Evolutionary conservation across 2,329 filamentous ascomycete species (phyloP), one percentile per base, ranked within the genome.

Genomic region (Aspergillus pseudotamarii): DNA sequence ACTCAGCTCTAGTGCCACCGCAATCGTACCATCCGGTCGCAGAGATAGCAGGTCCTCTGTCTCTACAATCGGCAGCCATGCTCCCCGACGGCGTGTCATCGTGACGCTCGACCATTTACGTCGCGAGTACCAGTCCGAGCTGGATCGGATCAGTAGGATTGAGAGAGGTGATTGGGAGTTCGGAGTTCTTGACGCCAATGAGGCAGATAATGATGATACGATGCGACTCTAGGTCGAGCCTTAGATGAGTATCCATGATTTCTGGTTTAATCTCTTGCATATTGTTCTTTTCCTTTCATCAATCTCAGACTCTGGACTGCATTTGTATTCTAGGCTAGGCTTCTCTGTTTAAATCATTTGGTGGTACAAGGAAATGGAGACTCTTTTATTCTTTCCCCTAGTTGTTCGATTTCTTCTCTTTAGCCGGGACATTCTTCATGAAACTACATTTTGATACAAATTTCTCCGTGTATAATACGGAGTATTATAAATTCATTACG

Each of bases 91-190:
- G 81, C 88, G 94, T 65, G 90, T 87, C 74, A 88, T 98, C 41
- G 86, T 98, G 19, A 97, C 92, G 36, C 81, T 99, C 60, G 91
- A 91, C 34, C 94, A 97, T 75, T 83, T 98, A 58, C 86, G 94
- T 72, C 92, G 90, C 77, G 91, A 94, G 75, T 99, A 97, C 76
- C 92, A 96, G 79, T 88, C 86, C 28, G 93, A 98, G 78, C 81
- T 99, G 73, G 95, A 99, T 79, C 86, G 93, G 66, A 90, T 95
- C 69, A 92, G 91, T 58, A 91, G 92, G 59, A 93, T 97, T 75
- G 89, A 95, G 79, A 91, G 92, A 73, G 93, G 96, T 62, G 89
- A 96, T 74, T 97, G 96, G 83, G 91, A 91, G 19, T 92, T 97
- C 74, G 83, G 80, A 46, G 79, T 77, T 48, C 68, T 77, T 6